phyloP scores from a whole-genome alignment of 768 basidiomycete species.

The Brasilioporus rufonigricans region DNA sequence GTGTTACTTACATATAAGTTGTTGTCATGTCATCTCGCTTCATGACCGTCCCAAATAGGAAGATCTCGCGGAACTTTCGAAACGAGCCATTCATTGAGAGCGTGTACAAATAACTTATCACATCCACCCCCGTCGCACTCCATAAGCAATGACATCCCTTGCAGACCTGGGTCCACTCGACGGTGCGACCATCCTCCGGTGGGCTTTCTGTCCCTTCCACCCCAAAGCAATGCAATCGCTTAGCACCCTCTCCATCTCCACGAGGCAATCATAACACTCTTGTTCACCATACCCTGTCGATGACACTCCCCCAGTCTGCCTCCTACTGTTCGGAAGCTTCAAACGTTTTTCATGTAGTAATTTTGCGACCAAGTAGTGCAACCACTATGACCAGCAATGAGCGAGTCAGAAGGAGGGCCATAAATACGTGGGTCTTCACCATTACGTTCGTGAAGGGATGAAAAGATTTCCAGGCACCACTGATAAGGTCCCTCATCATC shows the following conservation, averaged over 20 bases:
- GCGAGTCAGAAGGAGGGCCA: constrained; percentile 7
- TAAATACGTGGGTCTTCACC: constrained; percentile 44
- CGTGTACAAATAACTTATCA: constrained; percentile 2
- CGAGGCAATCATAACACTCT: constrained; percentile 66
- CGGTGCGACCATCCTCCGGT: constrained; percentile 34
- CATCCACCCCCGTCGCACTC: constrained; percentile 62
- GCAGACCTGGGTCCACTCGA: constrained; percentile 40
- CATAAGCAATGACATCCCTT: constrained; percentile 61
- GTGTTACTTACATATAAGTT: neutral
- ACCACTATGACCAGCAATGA: constrained; percentile 62
- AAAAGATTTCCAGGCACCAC: constrained; percentile 70
- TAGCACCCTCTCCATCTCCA: constrained; percentile 64
- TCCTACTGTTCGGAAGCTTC: constrained; percentile 49
- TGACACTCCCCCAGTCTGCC: constrained; percentile 23
- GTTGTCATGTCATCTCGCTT: neutral
- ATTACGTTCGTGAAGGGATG: constrained; percentile 87
- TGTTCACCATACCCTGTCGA: constrained; percentile 53
- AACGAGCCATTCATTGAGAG: no score
- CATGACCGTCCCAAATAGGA: constrained; percentile 12
- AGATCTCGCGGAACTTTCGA: neutral
- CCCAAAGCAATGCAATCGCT: constrained; percentile 42
- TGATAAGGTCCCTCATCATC: constrained; percentile 68
- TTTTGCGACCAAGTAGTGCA: constrained; percentile 80
- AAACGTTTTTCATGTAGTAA: constrained; percentile 69
- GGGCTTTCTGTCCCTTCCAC: constrained; percentile 31